Percentiles rank a stretch among this genome's conserved stretches.
These are phyloP conservation scores for Cantharellus anzutake DNA, from an alignment of 768 basidiomycete species.

Conservation along the genomic window DNA sequence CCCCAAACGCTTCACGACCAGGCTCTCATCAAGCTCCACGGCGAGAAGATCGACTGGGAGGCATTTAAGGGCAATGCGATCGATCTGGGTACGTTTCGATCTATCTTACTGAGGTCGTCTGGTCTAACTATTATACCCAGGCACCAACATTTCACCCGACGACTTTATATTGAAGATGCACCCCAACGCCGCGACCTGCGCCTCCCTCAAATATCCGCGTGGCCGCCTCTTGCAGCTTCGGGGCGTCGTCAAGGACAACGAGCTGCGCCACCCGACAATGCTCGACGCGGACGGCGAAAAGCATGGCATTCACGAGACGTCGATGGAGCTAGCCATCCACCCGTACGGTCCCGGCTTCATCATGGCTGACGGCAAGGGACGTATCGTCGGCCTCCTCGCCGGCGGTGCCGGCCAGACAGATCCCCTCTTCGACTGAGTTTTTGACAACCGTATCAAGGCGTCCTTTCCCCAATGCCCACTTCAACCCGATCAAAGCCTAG, in stretches of 20 bases:
- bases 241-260: slow-evolving; percentile 11
- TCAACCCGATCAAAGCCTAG: neutral
- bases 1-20: slow-evolving; percentile 12
- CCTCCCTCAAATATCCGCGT: slow-evolving; percentile 15
- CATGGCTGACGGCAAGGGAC: slow-evolving; percentile 14
- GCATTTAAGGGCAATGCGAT: slow-evolving; percentile 10
- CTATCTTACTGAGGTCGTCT: slow-evolving; percentile 2
- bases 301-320: slow-evolving; percentile 7
- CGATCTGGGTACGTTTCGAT: slow-evolving; percentile 15
- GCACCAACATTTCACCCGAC: slow-evolving; percentile 11
- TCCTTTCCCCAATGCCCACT: slow-evolving; percentile 5
- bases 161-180: slow-evolving; percentile 16
- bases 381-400: slow-evolving; percentile 17
- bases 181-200: slow-evolving; percentile 11
- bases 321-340: slow-evolving; percentile 14
- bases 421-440: slow-evolving; percentile 18
- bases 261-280: slow-evolving; percentile 15
- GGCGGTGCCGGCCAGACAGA: slow-evolving; percentile 12
- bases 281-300: slow-evolving; percentile 16
- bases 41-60: slow-evolving; percentile 3
- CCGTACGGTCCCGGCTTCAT: slow-evolving; percentile 19
- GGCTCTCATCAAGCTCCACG: slow-evolving; percentile 11
- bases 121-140: slow-evolving; percentile 16
- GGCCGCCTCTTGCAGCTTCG: slow-evolving; percentile 18
- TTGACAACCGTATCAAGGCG: slow-evolving; percentile 21